phyloP scores from a whole-genome alignment of 2,329 filamentous ascomycete species.

The Trichophaea hybrida region DNA sequence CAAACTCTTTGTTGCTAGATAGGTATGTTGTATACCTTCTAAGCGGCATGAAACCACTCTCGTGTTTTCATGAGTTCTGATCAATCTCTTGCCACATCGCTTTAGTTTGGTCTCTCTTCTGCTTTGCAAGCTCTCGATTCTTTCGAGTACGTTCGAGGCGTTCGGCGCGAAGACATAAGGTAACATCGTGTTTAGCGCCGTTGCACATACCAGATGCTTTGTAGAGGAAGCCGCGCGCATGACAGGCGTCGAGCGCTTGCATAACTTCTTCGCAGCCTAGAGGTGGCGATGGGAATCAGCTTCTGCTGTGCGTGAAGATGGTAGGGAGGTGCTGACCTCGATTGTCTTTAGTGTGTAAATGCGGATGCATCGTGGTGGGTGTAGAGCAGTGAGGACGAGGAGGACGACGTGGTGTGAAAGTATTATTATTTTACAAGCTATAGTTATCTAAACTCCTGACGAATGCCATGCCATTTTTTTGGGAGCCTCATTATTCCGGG shows the following conservation, averaged over 20 bases:
- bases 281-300: constrained; percentile 19
- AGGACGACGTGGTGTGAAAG: neutral
- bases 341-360: constrained; percentile 87
- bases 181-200: constrained; percentile 67
- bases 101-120: constrained; percentile 60
- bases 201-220: constrained; percentile 87
- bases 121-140: constrained; percentile 57
- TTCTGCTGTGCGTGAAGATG: neutral
- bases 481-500: too few relatives aligned
- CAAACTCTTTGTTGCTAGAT: neutral
- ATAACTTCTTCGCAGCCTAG: constrained; percentile 91
- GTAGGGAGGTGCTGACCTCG: constrained; percentile 44
- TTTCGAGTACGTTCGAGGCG: constrained; percentile 60
- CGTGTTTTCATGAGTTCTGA: constrained; percentile 44
- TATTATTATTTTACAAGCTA: too few relatives aligned
- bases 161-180: constrained; percentile 68
- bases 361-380: constrained; percentile 72
- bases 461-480: too few relatives aligned
- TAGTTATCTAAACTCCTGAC: too few relatives aligned
- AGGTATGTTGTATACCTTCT: neutral
- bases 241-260: constrained; percentile 86
- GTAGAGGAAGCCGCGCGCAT: constrained; percentile 80
- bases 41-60: neutral
- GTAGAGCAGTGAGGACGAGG: constrained; percentile 8
- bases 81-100: constrained; percentile 67